Percentiles rank a stretch among this genome's conserved stretches.
Evolutionary conservation across 148 eudicot species (phyloP).

Genomic region (Rhododendron griersonianum): DNA sequence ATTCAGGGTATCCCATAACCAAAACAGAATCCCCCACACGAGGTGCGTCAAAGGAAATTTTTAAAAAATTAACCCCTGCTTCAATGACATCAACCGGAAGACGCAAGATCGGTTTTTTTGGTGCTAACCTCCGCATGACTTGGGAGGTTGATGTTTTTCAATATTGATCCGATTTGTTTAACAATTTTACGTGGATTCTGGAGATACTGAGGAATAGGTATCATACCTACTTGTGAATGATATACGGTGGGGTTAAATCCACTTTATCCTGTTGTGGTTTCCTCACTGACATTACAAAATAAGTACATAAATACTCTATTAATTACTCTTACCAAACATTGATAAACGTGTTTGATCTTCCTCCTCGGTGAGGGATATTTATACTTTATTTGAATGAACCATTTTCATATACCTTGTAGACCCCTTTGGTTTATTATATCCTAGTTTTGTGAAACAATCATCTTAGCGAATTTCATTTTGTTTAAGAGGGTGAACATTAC

Average conservation of each 20-base stretch:
- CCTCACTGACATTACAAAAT: not conserved
- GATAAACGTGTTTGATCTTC: not conserved
- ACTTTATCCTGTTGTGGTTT: not conserved
- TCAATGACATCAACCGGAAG: no score
- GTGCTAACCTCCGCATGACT: no score
- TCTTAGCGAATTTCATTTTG: not conserved
- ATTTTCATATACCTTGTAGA: not conserved
- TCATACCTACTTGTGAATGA: not conserved
- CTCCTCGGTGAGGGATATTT: not conserved
- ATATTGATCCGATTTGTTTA: not conserved
- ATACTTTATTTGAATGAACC: not conserved
- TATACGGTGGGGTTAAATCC: not conserved
- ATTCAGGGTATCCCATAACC: no score
- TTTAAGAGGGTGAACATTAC: no score
- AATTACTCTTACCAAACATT: not conserved
- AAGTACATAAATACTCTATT: not conserved
- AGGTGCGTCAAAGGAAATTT: no score
- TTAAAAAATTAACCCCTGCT: no score
- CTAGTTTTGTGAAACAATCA: not conserved
- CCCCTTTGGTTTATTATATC: not conserved
- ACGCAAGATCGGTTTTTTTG: no score
- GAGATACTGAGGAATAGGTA: not conserved
- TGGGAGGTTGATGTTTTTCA: not conserved
- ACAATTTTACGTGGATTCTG: not conserved
- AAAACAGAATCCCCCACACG: no score